A percentile compares a stretch with the other conserved stretches of the same genome.
Conservation (phyloP, 176 grass and related monocot species). For the Oryza australiensis region DNA sequence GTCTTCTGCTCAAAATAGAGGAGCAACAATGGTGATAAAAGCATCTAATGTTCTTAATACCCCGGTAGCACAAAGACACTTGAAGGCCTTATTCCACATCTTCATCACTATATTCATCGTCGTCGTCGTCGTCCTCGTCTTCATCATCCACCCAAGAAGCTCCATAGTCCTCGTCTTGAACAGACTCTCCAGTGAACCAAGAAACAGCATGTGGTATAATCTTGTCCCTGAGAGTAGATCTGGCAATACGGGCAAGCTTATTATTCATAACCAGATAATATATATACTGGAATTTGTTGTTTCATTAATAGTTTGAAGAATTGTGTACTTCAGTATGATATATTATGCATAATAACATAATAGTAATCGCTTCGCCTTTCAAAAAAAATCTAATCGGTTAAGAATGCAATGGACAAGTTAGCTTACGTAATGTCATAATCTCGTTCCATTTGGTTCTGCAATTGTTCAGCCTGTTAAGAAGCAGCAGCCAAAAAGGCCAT, state of each 20-base stretch:
- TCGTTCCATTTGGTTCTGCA: conserved; percentile 65
- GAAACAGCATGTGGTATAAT: conserved; percentile 59
- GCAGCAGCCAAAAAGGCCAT: background rate
- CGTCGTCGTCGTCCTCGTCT: conserved; percentile 43
- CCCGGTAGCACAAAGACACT: background rate
- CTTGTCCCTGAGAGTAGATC: conserved; percentile 62
- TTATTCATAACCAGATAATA: conserved; percentile 2
- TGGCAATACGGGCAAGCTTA: background rate
- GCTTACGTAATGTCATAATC: conserved; percentile 65
- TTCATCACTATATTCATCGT: conserved; percentile 17
- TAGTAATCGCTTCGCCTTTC: no score
- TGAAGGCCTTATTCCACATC: no score
- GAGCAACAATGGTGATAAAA: background rate
- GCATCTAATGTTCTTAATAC: background rate
- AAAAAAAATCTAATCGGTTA: no score
- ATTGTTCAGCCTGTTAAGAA: conserved; percentile 50
- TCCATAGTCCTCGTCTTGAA: background rate
- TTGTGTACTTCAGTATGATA: background rate
- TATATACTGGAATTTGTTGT: no score
- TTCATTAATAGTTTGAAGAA: background rate
- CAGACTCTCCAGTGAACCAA: conserved; percentile 60
- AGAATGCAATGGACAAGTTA: background rate
- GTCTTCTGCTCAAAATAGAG: conserved; percentile 31
- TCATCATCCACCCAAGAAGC: conserved; percentile 41
- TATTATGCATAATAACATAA: background rate